Evolutionary conservation across 371 early-diverging fungal species (phyloP), one percentile per base, ranked within the genome.

Genomic region (Mucor velutinosus): DNA sequence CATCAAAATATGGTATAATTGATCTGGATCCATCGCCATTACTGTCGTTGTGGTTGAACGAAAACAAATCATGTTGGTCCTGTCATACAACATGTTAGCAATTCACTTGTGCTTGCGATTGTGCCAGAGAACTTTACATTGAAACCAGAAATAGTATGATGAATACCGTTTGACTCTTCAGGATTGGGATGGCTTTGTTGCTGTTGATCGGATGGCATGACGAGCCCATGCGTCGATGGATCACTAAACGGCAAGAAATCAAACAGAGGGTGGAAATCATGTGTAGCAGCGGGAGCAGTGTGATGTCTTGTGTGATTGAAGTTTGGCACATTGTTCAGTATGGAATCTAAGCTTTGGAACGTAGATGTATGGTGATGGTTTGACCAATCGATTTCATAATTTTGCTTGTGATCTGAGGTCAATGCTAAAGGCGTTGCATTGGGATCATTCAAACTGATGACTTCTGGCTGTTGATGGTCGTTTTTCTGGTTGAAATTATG

Each of bases 1-100:
- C 58, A 62, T 68, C 58, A 62, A 68, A 68, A 30, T 58, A 62
- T 7, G 68, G 62, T 21, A 62, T 58, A 32, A 68, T 68, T 4
- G 68, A 68, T 49, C 62, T 65, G 25, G 23, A 14, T 12, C 51
- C 63, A 53, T 62, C 37, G 30, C 21, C 21, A 53, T 25, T 37
- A 12, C 37, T 17, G 25, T 49, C 49, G 49, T 49, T 49, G 49
- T 53, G 53, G 15, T 53, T 53, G 23, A 53, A 53, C 12, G 53
- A 53, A 27, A 53, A 53, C 27, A 53, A 15, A 27, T 53, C 53
- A 27, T 53, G 53, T 3, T 53, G 53, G 21, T 53, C 27, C 53
- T 53, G 27, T 14, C 37, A 35, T 12, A 35, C 37, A 35, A 51
- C 10, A 41, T 41, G 41, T 41, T 41, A 41, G 41, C 10, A 6